phyloP scores from a whole-genome alignment of 2,329 filamentous ascomycete genomes.

The Lasiodiplodia gonubiensis region DNA sequence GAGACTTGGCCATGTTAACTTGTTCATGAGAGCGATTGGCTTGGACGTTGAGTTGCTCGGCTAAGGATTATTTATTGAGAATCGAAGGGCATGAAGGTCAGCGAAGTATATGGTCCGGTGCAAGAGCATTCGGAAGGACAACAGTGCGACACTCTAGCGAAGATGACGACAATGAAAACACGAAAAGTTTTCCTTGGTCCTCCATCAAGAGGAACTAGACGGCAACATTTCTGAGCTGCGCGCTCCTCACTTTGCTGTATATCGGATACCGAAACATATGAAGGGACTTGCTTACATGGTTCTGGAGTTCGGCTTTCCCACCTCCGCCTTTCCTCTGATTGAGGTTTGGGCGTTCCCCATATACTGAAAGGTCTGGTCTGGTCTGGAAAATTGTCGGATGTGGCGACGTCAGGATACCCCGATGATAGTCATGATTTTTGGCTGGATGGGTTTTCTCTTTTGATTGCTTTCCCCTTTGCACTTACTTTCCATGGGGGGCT shows the following conservation, averaged over 20 bases:
- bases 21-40: conserved; percentile 99
- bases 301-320: not conserved
- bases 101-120: not conserved
- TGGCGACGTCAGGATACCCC: conserved; percentile 23
- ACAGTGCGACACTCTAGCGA: not conserved
- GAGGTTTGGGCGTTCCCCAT: not conserved
- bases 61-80: conserved; percentile 38
- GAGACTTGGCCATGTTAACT: conserved; percentile 88
- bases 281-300: not conserved
- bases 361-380: conserved; percentile 3
- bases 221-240: not conserved
- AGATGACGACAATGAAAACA: not conserved
- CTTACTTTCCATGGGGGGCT: not conserved
- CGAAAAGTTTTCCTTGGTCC: not conserved
- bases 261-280: not conserved
- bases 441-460: conserved; percentile 18
- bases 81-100: not conserved
- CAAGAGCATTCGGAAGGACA: not conserved
- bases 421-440: conserved; percentile 24
- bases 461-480: not conserved
- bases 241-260: not conserved
- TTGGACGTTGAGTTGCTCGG: conserved; percentile 85
- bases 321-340: not conserved
- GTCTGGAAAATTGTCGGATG: conserved; percentile 7
- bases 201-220: not conserved